A percentile compares a stretch with the other conserved stretches of the same genome.
Conservation (phyloP, 352 stramenopile genomes). For the Phytophthora melonis region DNA sequence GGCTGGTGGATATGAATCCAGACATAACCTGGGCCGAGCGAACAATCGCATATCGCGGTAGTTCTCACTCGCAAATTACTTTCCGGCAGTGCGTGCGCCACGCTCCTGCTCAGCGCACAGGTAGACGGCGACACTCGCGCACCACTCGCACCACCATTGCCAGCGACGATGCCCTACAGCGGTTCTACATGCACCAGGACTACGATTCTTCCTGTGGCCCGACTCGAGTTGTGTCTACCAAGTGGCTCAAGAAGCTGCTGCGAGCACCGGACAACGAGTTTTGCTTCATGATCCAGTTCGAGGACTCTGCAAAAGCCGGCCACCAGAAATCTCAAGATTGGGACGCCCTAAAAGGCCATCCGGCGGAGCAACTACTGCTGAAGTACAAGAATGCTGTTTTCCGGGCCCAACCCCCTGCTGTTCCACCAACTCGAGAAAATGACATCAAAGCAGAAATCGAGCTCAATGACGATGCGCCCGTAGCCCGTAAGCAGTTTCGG, state of each 20-base stretch:
- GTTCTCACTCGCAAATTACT: too few relatives aligned
- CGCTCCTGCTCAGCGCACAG: too few relatives aligned
- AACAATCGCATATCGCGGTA: too few relatives aligned
- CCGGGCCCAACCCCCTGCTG: background rate
- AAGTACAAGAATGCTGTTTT: slow-evolving; percentile 5
- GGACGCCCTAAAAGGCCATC: background rate
- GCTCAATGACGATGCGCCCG: background rate
- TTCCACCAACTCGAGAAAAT: background rate
- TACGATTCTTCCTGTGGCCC: slow-evolving; percentile 4
- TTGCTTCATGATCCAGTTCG: slow-evolving; percentile 15
- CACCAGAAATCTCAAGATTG: background rate
- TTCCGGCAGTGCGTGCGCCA: too few relatives aligned
- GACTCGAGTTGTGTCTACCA: background rate
- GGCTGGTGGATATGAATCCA: too few relatives aligned
- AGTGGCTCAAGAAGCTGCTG: slow-evolving; percentile 13
- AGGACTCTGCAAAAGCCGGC: background rate
- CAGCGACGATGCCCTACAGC: too few relatives aligned
- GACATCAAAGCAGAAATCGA: background rate
- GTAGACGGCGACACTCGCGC: too few relatives aligned
- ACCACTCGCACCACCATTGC: too few relatives aligned
- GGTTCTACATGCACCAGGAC: slow-evolving; percentile 15
- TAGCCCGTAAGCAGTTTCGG: background rate
- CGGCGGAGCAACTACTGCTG: background rate
- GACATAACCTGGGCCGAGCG: too few relatives aligned
- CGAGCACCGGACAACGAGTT: slow-evolving; percentile 7